A percentile compares a stretch with the other conserved stretches of the same genome.
Conservation (phyloP, 371 early-diverging fungal genomes). For the Neoconidiobolus thromboides region DNA sequence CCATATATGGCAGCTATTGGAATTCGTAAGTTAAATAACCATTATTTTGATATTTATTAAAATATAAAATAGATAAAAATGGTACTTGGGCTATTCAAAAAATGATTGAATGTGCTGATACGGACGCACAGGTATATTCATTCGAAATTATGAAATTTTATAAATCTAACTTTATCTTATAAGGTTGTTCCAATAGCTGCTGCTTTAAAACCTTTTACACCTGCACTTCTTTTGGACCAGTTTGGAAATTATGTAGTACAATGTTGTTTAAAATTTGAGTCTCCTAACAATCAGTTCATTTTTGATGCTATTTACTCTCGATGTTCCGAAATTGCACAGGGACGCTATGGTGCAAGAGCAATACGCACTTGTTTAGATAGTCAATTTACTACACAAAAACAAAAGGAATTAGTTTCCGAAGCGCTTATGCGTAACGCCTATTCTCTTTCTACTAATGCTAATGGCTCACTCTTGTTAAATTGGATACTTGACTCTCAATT, state of each 20-base stretch:
- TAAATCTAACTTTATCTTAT: slow-evolving; percentile 13
- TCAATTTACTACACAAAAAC: slow-evolving; percentile 53
- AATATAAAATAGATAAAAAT: slow-evolving; percentile 33
- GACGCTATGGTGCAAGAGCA: slow-evolving; percentile 93
- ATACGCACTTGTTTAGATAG: slow-evolving; percentile 87
- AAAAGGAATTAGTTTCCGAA: slow-evolving; percentile 70
- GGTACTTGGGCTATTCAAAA: slow-evolving; percentile 97
- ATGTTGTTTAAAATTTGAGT: slow-evolving; percentile 73
- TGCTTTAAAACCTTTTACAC: slow-evolving; percentile 55
- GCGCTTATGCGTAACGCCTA: slow-evolving; percentile 63
- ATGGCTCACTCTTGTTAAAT: slow-evolving; percentile 74
- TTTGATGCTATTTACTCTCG: slow-evolving; percentile 81
- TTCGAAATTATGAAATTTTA: not conserved
- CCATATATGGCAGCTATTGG: slow-evolving; percentile 82
- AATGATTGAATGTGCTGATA: slow-evolving; percentile 73
- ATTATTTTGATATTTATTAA: not conserved
- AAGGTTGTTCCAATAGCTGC: slow-evolving; percentile 51
- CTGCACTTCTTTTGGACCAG: slow-evolving; percentile 80
- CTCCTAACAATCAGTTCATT: slow-evolving; percentile 66
- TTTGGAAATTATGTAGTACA: slow-evolving; percentile 97
- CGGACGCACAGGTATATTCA: slow-evolving; percentile 12
- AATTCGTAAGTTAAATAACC: slow-evolving; percentile 33
- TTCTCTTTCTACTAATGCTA: slow-evolving; percentile 69
- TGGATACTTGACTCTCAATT: slow-evolving; percentile 84
- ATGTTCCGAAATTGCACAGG: slow-evolving; percentile 78